Evolutionary conservation across 352 stramenopile species (phyloP).

Genomic region (Pythium angustatum): DNA sequence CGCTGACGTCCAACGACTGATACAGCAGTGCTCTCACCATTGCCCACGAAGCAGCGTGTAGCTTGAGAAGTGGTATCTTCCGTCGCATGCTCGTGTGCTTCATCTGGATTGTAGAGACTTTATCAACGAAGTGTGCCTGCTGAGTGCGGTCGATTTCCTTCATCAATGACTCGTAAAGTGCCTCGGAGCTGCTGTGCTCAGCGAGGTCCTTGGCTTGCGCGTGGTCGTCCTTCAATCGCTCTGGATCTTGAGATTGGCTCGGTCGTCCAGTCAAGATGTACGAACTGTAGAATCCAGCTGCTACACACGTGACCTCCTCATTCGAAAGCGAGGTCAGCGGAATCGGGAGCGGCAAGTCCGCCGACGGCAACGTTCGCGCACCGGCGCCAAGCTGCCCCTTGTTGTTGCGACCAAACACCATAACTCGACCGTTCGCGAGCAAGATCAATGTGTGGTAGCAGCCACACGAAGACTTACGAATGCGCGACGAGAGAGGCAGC

Average conservation of each 20-base stretch:
- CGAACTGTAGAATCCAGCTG: conserved; percentile 87
- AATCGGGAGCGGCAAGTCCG: conserved; percentile 76
- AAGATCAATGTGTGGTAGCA: conserved; percentile 86
- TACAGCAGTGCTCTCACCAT: conserved; percentile 83
- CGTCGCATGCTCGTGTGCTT: conserved; percentile 45
- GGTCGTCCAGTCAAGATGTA: conserved; percentile 86
- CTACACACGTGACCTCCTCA: conserved; percentile 82
- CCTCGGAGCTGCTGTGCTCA: conserved; percentile 76
- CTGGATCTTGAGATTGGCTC: conserved; percentile 36
- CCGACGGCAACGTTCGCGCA: conserved; percentile 73
- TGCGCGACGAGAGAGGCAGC: conserved; percentile 76
- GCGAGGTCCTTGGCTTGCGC: conserved; percentile 55
- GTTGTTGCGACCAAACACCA: conserved; percentile 90
- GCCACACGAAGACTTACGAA: conserved; percentile 74
- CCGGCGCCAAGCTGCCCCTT: conserved; percentile 83
- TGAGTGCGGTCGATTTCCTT: conserved; percentile 80
- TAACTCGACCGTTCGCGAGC: conserved; percentile 73
- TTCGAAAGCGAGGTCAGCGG: conserved; percentile 73
- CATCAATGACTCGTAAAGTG: conserved; percentile 84
- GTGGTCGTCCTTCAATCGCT: conserved; percentile 36
- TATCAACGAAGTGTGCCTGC: conserved; percentile 8
- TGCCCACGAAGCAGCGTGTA: conserved; percentile 77
- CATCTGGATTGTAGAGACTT: conserved; percentile 37
- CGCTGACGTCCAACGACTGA: conserved; percentile 48
- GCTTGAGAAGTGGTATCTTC: conserved; percentile 73